phyloP scores from a whole-genome alignment of 257 asterid species.

The Solanum tarapatanum region DNA sequence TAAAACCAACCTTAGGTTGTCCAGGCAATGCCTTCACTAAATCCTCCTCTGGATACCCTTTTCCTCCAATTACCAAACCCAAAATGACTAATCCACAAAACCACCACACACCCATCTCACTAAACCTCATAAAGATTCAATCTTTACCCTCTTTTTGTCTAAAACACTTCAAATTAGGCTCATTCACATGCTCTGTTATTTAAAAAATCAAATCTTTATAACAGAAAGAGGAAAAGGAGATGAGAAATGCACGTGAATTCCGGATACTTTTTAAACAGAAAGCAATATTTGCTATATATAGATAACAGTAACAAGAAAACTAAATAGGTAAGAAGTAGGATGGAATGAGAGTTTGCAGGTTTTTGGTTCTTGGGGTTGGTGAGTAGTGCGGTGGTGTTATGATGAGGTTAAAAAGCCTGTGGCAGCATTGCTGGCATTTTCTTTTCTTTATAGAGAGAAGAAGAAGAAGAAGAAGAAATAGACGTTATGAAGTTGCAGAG shows the following conservation, averaged over 20 bases:
- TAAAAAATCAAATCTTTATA: neutral
- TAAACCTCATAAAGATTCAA: constrained; percentile 1
- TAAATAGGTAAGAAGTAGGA: neutral
- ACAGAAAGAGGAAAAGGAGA: neutral
- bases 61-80: constrained; percentile 31
- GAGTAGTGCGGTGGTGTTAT: neutral
- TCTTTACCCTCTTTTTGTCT: neutral
- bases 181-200: neutral
- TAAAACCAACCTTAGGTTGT: constrained; percentile 69
- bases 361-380: neutral
- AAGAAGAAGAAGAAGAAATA: constrained; percentile 5
- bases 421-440: constrained; percentile 13
- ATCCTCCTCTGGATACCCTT: constrained; percentile 65
- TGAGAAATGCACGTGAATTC: constrained; percentile 48
- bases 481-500: constrained; percentile 29
- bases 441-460: constrained; percentile 9
- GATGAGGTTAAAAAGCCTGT: neutral
- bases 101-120: constrained; percentile 34
- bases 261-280: constrained; percentile 30
- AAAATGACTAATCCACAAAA: constrained; percentile 20
- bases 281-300: constrained; percentile 5
- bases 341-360: constrained; percentile 6
- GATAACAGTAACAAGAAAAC: constrained; percentile 3
- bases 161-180: neutral
- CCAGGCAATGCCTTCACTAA: constrained; percentile 71